These are phyloP conservation scores for Nicotiana otophora DNA, from an alignment of 257 asterid genomes.

Conservation along the genomic window DNA sequence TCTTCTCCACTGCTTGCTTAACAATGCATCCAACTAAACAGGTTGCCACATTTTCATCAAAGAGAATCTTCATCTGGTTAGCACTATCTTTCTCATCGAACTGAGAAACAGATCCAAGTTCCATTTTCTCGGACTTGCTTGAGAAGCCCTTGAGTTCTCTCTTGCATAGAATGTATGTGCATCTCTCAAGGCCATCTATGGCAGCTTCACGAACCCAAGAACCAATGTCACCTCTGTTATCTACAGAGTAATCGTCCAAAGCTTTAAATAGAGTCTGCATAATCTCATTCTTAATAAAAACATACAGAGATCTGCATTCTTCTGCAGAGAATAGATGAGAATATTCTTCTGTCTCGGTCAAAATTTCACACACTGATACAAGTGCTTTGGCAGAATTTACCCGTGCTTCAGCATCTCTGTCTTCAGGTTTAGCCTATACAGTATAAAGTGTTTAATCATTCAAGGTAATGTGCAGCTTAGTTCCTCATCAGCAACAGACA, in stretches of 20 bases:
- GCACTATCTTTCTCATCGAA: conserved; percentile 22
- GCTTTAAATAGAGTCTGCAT: conserved; percentile 74
- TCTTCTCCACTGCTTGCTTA: conserved; percentile 94
- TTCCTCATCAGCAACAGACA: not conserved
- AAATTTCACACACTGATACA: conserved; percentile 65
- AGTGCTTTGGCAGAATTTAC: conserved; percentile 88
- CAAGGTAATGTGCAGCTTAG: not conserved
- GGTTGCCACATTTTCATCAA: conserved; percentile 57
- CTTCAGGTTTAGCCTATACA: conserved; percentile 76
- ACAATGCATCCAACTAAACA: conserved; percentile 57
- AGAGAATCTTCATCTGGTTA: conserved; percentile 28
- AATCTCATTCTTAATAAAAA: conserved; percentile 61
- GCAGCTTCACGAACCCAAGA: conserved; percentile 99
- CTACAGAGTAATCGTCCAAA: conserved; percentile 90
- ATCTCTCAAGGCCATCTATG: conserved; percentile 82
- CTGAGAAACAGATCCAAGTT: conserved; percentile 23
- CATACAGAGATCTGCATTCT: conserved; percentile 43
- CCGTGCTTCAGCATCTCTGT: conserved; percentile 92
- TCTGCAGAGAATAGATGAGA: conserved; percentile 43
- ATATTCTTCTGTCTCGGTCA: conserved; percentile 40
- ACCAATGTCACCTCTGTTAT: conserved; percentile 96
- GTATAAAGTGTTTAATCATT: conserved; percentile 8
- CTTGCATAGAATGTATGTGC: conserved; percentile 77
- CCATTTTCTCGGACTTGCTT: conserved; percentile 18
- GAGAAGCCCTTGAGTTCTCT: conserved; percentile 29